Base-by-base conservation (phyloP, 257 asterid genomes). In the Nicotiana sylvestris region DNA sequence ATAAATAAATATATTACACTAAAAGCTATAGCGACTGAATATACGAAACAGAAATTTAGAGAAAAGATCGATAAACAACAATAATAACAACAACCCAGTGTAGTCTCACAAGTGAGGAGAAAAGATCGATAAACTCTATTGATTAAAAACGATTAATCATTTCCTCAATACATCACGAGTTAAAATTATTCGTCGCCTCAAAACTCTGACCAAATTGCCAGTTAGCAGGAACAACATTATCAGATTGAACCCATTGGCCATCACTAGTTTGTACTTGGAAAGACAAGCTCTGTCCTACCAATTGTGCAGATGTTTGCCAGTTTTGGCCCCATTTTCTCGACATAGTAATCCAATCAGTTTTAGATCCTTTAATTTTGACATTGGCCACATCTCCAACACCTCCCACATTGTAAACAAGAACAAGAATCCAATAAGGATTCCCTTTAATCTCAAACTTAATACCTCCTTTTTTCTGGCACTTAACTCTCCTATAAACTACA, bases 241-340 rank as follows among this genome's bases (percentile, higher is more conserved):
- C 76, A 60, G 76, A 17, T 46, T 64, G 37, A 5, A 82, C 74
- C 46, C 4, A 2, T 21, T 4, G 70, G 27, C 70, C 74, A 30
- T 80, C 77, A 8, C 76, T 33, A 4, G 83, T 32, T 29, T 67
- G 62, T 17, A 80, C 74, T 33, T 64, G 78, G 30, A 72, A 66
- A 10, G 15, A 35, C 64, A 81, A 78, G 56, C 37, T 43, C 30
- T 85, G 46, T 15, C 86, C 86, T 10, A 5, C 25, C 49, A 85
- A 29, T 15, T 17, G 69, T 11, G 35, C 11, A 0, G 30, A 32
- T 1, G 87, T 27, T 39, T 87, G 72, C 89, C 92, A 88, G n/a
- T 85, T 84, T 30, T 85, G 85, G 2, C 91, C 94, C 92, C 91
- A 91, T 46, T 88, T 88, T 0, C 91, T 79, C 0, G 3, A 37